Base-by-base conservation (phyloP, 108 stramenopile genomes). In the Nitzschia palea region DNA sequence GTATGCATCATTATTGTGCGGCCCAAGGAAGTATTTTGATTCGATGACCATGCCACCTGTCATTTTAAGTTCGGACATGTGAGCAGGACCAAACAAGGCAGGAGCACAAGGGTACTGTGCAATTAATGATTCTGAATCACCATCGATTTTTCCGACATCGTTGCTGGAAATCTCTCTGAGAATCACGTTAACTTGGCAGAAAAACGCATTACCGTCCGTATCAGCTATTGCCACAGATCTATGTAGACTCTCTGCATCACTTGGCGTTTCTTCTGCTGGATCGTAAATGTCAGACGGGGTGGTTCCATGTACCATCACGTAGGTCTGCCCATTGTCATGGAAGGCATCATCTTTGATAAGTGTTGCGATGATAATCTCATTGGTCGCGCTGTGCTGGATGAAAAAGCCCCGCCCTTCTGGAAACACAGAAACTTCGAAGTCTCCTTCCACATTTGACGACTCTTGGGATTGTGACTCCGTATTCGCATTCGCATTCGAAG, bases 1-100 rank as follows among this genome's bases (percentile, higher is more conserved):
- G 0, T 34, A 30, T 30, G 27, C 55, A 29, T 20, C 29, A 14
- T 42, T 42, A 15, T 86, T 79, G 14, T 42, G 79, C 18, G 31
- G 17, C 23, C 42, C 53, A 3, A 82, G 81, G 17, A 63, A 12
- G 9, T 44, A 37, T 34, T 85, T 28, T 26, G 31, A 42, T 33
- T 74, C 74, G 2, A 88, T 44, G 26, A 45, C 44, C 4, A 77
- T 15, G 8, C 70, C 86, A 32, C 44, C 69, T 29, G 40, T 56
- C 26, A 65, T 25, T 20, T 22, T 42, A 28, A 93, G 51, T 8
- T 78, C 42, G 4, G 68, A 30, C 30, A 86, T 62, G 26, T 65
- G 58, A 31, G 86, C 72, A 12, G 74, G 79, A 26, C 91, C 87
- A 79, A 89, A 93, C 20, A 89, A 51, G n/a, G 79, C 86, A n/a